Evolutionary conservation across 257 asterid genomes (phyloP).

Genomic region (Penstemon davidsonii): DNA sequence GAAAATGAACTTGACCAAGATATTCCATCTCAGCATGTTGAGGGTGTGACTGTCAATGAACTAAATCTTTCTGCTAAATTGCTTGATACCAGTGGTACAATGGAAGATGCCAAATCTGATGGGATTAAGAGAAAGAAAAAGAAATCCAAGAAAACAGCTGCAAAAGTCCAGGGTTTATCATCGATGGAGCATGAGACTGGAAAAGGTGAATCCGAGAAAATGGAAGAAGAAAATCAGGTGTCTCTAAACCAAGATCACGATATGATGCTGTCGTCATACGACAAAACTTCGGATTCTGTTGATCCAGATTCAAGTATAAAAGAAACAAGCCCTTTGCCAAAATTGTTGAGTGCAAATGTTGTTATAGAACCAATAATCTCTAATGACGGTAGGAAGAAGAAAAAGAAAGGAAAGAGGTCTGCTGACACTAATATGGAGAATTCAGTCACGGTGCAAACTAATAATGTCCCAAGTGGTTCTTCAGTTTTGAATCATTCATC

Average conservation of each 20-base stretch:
- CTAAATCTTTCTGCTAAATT: conserved; percentile 26
- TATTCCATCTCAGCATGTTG: conserved; percentile 27
- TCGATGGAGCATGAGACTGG: conserved; percentile 26
- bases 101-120: conserved; percentile 33
- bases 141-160: conserved; percentile 35
- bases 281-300: conserved; percentile 25
- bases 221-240: conserved; percentile 24
- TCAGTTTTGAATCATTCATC: conserved; percentile 21
- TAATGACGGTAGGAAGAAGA: conserved; percentile 17
- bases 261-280: conserved; percentile 17
- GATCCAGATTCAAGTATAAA: conserved; percentile 25
- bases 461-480: conserved; percentile 27
- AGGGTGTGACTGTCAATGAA: conserved; percentile 25
- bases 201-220: conserved; percentile 29
- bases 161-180: conserved; percentile 31
- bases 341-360: conserved; percentile 24
- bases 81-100: conserved; percentile 27
- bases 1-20: conserved; percentile 14
- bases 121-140: conserved; percentile 45
- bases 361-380: conserved; percentile 24
- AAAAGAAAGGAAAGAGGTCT: conserved; percentile 31
- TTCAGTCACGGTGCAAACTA: conserved; percentile 31
- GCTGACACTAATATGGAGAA: conserved; percentile 29
- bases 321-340: neutral
- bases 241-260: conserved; percentile 25